Evolutionary conservation across 2,329 filamentous ascomycete species (phyloP).

Genomic region (Penicillium sp.): DNA sequence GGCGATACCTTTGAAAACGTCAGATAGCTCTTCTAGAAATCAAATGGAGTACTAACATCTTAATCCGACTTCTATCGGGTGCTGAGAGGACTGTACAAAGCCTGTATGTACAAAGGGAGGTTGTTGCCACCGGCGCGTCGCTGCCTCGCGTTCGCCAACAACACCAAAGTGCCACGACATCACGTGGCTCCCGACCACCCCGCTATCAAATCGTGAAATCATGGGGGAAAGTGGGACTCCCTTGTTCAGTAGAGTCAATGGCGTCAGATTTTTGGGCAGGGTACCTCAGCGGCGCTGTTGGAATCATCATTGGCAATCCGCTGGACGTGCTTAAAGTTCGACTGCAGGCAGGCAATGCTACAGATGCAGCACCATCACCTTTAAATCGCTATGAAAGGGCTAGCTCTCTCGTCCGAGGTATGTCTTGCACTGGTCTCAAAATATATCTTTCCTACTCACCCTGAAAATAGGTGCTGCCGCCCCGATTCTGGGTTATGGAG

Average conservation of each 20-base stretch:
- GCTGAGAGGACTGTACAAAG: conserved; percentile 1
- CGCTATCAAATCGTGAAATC: conserved; percentile 7
- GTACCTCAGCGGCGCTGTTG: conserved; percentile 77
- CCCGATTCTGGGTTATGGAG: conserved; percentile 82
- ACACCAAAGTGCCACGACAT: conserved; percentile 33
- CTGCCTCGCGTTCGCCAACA: conserved; percentile 17
- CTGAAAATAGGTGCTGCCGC: conserved; percentile 63
- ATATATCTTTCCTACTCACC: conserved; percentile 5
- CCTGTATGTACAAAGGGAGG: background rate
- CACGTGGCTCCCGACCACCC: conserved; percentile 24
- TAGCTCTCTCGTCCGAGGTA: conserved; percentile 38
- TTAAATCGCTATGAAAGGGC: conserved; percentile 32
- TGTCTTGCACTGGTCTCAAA: conserved; percentile 1
- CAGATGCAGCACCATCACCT: conserved; percentile 20
- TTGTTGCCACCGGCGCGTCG: conserved; percentile 19
- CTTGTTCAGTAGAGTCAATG: background rate
- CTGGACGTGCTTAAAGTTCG: conserved; percentile 74
- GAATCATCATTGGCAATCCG: conserved; percentile 85
- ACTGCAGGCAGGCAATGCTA: conserved; percentile 59
- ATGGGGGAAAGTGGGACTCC: too few species aligned
- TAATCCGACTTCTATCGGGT: too few species aligned
- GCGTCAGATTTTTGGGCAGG: conserved; percentile 85
- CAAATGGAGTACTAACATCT: too few species aligned
- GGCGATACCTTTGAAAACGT: conserved; percentile 35
- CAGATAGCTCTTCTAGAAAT: background rate